phyloP scores from a whole-genome alignment of 148 eudicot species.

The Bassia scoparia region DNA sequence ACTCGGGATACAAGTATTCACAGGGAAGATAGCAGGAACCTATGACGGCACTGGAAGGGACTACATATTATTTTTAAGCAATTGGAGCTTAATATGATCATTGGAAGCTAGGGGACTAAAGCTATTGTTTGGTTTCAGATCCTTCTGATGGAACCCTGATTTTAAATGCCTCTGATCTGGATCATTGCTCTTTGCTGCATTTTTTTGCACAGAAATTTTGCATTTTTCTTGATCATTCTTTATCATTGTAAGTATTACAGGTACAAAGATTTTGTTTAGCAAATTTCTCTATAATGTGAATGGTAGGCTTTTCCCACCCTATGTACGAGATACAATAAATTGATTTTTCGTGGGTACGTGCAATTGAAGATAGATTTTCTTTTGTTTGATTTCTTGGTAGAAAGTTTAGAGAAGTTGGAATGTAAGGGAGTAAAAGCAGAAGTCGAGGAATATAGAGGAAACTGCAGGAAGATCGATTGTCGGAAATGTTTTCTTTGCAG shows the following conservation, averaged over 20 bases:
- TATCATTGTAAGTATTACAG: slow-evolving; percentile 27
- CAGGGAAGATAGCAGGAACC: slow-evolving; percentile 10
- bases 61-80: slow-evolving; percentile 1
- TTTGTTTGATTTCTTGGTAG: too few species aligned
- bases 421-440: too few species aligned
- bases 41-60: not conserved
- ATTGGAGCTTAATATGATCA: not conserved
- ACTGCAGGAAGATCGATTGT: too few species aligned
- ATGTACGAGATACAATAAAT: too few species aligned
- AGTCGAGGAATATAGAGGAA: too few species aligned
- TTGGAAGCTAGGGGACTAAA: not conserved
- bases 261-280: slow-evolving; percentile 23
- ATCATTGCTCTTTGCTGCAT: slow-evolving; percentile 14
- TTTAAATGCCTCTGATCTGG: not conserved
- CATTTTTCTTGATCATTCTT: slow-evolving; percentile 14
- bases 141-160: not conserved
- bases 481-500: too few species aligned
- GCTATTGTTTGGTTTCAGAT: not conserved
- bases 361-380: too few species aligned
- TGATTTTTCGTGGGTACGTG: too few species aligned
- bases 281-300: not conserved
- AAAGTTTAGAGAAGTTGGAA: too few species aligned
- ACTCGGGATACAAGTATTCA: not conserved
- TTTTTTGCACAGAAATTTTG: slow-evolving; percentile 31
- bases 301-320: too few species aligned